phyloP scores from a whole-genome alignment of 768 basidiomycete species.

The Lanmaoa rubissima region DNA sequence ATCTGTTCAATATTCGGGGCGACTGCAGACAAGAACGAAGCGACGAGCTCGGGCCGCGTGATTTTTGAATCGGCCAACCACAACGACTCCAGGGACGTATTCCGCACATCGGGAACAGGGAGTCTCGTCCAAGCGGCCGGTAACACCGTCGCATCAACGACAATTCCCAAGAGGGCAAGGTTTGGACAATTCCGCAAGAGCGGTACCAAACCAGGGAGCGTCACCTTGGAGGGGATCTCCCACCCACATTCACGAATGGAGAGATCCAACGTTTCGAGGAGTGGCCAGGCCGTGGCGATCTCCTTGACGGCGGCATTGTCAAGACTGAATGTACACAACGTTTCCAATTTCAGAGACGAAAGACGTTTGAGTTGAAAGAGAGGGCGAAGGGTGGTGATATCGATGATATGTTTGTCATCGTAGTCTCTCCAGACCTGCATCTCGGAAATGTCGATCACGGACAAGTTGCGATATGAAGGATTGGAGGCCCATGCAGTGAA shows the following conservation, averaged over 20 bases:
- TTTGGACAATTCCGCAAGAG: conserved; percentile 25
- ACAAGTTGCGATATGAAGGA: conserved; percentile 23
- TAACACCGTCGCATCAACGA: conserved; percentile 27
- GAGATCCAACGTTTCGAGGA: conserved; percentile 28
- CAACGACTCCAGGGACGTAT: conserved; percentile 26
- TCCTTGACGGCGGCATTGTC: conserved; percentile 26
- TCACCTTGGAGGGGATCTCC: conserved; percentile 30
- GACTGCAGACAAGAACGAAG: conserved; percentile 28
- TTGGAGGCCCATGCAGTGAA: conserved; percentile 25
- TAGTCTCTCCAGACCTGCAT: conserved; percentile 32
- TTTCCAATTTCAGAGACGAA: conserved; percentile 26
- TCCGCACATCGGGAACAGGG: conserved; percentile 22
- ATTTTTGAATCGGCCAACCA: conserved; percentile 30
- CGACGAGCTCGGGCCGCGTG: conserved; percentile 27
- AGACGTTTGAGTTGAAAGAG: conserved; percentile 25
- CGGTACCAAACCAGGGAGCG: conserved; percentile 22
- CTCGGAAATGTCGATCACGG: conserved; percentile 28
- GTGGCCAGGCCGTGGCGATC: conserved; percentile 28
- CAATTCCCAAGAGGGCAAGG: conserved; percentile 26
- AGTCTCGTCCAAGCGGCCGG: conserved; percentile 7
- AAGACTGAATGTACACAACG: conserved; percentile 26
- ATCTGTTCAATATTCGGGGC: conserved; percentile 31
- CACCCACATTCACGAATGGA: conserved; percentile 31
- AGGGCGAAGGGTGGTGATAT: conserved; percentile 23
- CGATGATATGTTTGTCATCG: conserved; percentile 30